A percentile compares a stretch with the other conserved stretches of the same genome.
phyloP scores from a whole-genome alignment of 1,284 basidiomycete genomes.

The Sporisorium scitamineum region DNA sequence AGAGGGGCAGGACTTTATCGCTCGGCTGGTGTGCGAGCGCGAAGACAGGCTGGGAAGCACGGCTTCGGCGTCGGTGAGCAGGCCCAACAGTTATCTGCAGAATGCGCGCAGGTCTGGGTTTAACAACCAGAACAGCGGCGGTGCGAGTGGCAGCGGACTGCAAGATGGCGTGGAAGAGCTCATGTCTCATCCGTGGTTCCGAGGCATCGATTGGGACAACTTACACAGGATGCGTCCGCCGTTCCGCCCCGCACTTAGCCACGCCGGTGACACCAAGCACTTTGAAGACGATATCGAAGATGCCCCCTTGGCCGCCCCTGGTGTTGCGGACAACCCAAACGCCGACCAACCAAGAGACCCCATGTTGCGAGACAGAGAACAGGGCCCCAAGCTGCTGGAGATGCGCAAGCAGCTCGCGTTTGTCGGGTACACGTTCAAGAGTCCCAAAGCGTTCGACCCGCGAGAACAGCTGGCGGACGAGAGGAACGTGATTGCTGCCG shows the following conservation, averaged over 20 bases:
- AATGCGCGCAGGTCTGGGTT: slow-evolving; percentile 81
- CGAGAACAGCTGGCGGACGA: slow-evolving; percentile 48
- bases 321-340: slow-evolving; percentile 77
- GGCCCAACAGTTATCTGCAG: slow-evolving; percentile 81
- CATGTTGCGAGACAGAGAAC: slow-evolving; percentile 82
- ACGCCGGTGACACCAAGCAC: slow-evolving; percentile 67
- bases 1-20: slow-evolving; percentile 87
- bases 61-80: slow-evolving; percentile 77
- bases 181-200: slow-evolving; percentile 75
- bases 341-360: slow-evolving; percentile 85
- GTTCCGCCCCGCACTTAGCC: slow-evolving; percentile 82
- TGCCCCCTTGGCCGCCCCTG: slow-evolving; percentile 87
- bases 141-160: slow-evolving; percentile 48
- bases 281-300: slow-evolving; percentile 81
- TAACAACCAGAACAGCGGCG: slow-evolving; percentile 68
- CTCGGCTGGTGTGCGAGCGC: slow-evolving; percentile 88
- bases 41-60: slow-evolving; percentile 87
- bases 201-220: slow-evolving; percentile 59
- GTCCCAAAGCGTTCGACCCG: slow-evolving; percentile 59
- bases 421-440: slow-evolving; percentile 72
- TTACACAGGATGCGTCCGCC: slow-evolving; percentile 77
- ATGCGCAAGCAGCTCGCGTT: slow-evolving; percentile 91
- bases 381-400: slow-evolving; percentile 86
- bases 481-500: slow-evolving; percentile 43
- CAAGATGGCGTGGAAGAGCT: slow-evolving; percentile 86